Conservation (phyloP, 345 rosid genomes). For the Clausena lansium region DNA sequence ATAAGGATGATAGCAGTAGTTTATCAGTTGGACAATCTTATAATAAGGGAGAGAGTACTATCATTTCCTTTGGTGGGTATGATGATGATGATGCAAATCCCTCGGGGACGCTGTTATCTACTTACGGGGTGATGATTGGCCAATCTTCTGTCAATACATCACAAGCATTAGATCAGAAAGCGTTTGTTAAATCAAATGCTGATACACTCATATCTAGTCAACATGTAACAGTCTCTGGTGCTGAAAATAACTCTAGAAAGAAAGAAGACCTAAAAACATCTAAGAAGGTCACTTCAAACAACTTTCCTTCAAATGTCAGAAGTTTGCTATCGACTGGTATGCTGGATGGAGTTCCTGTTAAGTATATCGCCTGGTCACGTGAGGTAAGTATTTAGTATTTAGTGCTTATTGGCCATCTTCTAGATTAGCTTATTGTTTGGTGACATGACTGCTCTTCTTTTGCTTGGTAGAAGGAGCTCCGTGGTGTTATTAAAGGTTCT, state of each 20-base stretch:
- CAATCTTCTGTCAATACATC: conserved; percentile 31
- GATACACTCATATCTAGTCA: conserved; percentile 17
- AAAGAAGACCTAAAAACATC: conserved; percentile 36
- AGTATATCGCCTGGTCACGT: conserved; percentile 51
- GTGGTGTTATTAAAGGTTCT: conserved; percentile 48
- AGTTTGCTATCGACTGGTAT: conserved; percentile 61
- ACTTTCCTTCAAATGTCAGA: conserved; percentile 58
- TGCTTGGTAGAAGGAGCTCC: conserved; percentile 47
- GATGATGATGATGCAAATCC: conserved; percentile 48
- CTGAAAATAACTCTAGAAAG: conserved; percentile 31
- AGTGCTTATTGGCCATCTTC: conserved; percentile 1
- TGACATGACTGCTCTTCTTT: conserved; percentile 22
- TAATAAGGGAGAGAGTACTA: conserved; percentile 56
- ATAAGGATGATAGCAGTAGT: conserved; percentile 28
- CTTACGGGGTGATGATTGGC: conserved; percentile 48
- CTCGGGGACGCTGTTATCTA: conserved; percentile 37
- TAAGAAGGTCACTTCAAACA: conserved; percentile 38
- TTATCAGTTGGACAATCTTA: conserved; percentile 35
- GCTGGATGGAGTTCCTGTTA: conserved; percentile 60
- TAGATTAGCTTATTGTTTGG: conserved; percentile 4
- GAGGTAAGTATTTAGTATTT: conserved; percentile 39
- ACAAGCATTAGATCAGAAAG: conserved; percentile 27
- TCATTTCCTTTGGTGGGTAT: conserved; percentile 64
- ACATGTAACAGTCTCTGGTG: conserved; percentile 10
- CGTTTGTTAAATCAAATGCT: conserved; percentile 27